A percentile compares a stretch with the other conserved stretches of the same genome.
Evolutionary conservation across 306 rosid species (phyloP).

Genomic region (Astragalus membranaceus): DNA sequence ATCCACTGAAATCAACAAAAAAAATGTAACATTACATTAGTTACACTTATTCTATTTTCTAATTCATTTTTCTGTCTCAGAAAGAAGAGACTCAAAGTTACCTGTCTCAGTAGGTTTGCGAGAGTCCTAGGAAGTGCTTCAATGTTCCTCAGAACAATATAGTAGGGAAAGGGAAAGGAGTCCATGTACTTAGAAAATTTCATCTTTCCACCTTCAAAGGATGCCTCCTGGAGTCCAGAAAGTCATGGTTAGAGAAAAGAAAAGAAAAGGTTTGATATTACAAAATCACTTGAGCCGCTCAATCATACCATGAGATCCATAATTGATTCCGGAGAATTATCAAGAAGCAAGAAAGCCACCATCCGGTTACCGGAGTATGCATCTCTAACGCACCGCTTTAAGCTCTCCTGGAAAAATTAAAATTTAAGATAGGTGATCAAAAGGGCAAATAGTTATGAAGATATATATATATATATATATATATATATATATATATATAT

Average conservation of each 20-base stretch:
- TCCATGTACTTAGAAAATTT: constrained; percentile 59
- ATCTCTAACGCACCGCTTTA: constrained; percentile 60
- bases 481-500: too few relatives aligned
- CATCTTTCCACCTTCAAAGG: constrained; percentile 37
- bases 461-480: not conserved
- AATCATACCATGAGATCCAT: constrained; percentile 53
- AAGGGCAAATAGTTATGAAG: constrained; percentile 6
- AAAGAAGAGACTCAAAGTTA: not conserved
- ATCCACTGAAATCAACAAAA: constrained; percentile 60
- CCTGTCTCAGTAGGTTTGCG: constrained; percentile 79
- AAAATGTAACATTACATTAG: not conserved
- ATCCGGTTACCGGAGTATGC: constrained; percentile 51
- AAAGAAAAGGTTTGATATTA: not conserved
- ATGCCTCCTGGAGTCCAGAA: constrained; percentile 49
- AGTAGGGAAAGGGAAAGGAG: constrained; percentile 82
- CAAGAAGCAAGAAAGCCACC: constrained; percentile 84
- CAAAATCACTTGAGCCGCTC: not conserved
- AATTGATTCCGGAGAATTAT: constrained; percentile 59
- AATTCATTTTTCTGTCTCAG: not conserved
- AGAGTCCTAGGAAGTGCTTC: constrained; percentile 86
- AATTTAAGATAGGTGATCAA: not conserved
- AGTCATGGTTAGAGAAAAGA: not conserved
- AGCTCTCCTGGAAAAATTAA: constrained; percentile 37
- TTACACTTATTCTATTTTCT: not conserved
- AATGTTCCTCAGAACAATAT: constrained; percentile 59